These are phyloP conservation scores for Dendrobium officinale DNA, from an alignment of 106 monocot genomes.

Conservation along the genomic window DNA sequence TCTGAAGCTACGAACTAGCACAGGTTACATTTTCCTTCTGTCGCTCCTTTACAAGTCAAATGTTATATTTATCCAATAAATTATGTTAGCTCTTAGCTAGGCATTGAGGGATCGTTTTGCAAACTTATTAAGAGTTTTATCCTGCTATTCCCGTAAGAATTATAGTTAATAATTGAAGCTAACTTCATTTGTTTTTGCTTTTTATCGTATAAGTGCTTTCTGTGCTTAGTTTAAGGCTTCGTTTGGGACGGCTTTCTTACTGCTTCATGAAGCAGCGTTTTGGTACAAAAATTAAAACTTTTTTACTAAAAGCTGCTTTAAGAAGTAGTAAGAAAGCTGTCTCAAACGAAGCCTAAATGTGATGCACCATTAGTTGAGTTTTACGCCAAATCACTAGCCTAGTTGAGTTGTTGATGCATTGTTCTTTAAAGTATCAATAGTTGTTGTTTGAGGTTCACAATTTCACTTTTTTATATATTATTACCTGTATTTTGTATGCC, in stretches of 20 bases:
- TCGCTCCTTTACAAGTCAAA: neutral
- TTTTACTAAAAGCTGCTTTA: no score
- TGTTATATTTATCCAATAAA: neutral
- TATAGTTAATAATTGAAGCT: neutral
- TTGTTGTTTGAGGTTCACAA: neutral
- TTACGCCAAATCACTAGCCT: neutral
- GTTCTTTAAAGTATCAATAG: neutral
- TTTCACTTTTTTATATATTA: neutral
- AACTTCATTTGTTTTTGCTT: neutral
- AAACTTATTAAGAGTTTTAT: neutral
- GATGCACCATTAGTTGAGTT: neutral
- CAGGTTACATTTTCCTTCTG: slow-evolving; percentile 38
- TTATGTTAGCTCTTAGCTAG: neutral
- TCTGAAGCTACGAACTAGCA: slow-evolving; percentile 78
- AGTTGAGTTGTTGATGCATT: neutral
- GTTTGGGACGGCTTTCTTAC: no score
- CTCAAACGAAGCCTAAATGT: neutral
- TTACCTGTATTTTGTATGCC: neutral
- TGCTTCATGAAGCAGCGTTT: no score
- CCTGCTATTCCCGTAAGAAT: neutral
- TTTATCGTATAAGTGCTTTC: neutral
- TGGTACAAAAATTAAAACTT: no score
- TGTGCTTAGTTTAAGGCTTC: no score
- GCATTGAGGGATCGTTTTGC: neutral
- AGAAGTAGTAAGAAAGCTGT: no score